Base-by-base conservation (phyloP, 768 basidiomycete species). In the Brasilioporus rufonigricans region DNA sequence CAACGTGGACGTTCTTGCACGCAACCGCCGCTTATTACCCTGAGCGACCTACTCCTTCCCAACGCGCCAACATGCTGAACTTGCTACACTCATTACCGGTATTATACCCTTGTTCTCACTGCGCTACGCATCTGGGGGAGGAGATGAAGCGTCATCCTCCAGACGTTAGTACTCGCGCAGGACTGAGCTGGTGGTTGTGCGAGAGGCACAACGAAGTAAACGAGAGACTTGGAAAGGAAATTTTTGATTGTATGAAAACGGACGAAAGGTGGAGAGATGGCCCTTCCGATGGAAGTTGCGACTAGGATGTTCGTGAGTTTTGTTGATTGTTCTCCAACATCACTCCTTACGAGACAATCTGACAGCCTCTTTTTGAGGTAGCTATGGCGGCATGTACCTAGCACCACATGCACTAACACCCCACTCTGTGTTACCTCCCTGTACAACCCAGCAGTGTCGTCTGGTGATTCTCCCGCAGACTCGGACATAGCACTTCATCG, bases 1-100 rank as follows among this genome's bases (percentile, higher is more conserved):
- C 95, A 43, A 96, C 96, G 2, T 98, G 96, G 96, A 88, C 93
- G 16, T 98, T 98, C 80, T 78, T 98, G 31, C 96, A 98, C 66
- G 87, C 93, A 10, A 88, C 96, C 6, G 95, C 94, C 0, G 93
- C 96, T 21, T 97, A 98, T 72, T 98, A 94, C 73, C 94, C 96
- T 26, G 83, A 87, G n/a, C 72, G 75, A 16, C 92, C 96, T 1
- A 83, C 86, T 0, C 77, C 84, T 1, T 74, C 75, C 7, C 92
- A 96, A 62, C 86, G 89, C 53, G 79, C 83, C 27, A 85, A 90
- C 60, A 98, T 98, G 94, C 75, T 91, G 32, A 77, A 80, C 62
- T 78, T 98, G 24, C 73, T 98, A 14, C 80, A 80, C 46, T 80
- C 93, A 1, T 71, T 96, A 38, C 93, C 94, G 0, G 69, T 82